A percentile compares a stretch with the other conserved stretches of the same genome.
Conservation (phyloP, 352 stramenopile species). For the Blastocystis sp. region DNA sequence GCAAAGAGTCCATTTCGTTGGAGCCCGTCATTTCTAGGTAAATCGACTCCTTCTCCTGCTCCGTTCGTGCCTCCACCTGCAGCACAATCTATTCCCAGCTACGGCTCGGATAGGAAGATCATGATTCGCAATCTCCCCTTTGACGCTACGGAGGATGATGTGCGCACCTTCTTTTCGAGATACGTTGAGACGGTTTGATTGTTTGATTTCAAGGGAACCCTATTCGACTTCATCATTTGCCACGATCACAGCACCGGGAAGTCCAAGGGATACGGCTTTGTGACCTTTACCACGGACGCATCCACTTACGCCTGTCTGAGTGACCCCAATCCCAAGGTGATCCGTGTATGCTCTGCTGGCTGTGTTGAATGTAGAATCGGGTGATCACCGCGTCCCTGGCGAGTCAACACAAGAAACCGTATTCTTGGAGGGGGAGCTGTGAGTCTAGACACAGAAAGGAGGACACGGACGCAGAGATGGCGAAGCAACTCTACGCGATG, state of each 20-base stretch:
- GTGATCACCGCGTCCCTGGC: background rate
- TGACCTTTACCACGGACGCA: constrained; percentile 1
- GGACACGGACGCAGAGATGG: background rate
- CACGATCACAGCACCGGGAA: constrained; percentile 14
- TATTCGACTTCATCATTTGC: constrained; percentile 25
- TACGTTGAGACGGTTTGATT: background rate
- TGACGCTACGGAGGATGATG: constrained; percentile 7
- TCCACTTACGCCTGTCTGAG: constrained; percentile 3
- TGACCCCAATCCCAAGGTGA: constrained; percentile 6
- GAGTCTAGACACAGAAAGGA: background rate
- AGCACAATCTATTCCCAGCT: constrained; percentile 34
- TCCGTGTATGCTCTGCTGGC: background rate
- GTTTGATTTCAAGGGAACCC: background rate
- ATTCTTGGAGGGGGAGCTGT: background rate
- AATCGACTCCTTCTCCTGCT: constrained; percentile 63
- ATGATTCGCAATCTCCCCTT: constrained; percentile 1
- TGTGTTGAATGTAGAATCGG: background rate
- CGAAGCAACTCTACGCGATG: background rate
- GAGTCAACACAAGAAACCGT: background rate
- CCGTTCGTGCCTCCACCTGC: constrained; percentile 61
- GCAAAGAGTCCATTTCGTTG: constrained; percentile 66
- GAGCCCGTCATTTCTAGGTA: constrained; percentile 71
- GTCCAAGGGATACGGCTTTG: constrained; percentile 19
- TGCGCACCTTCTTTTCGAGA: background rate
- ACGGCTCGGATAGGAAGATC: constrained; percentile 39